These are phyloP conservation scores for Lepiota subincarnata DNA, from an alignment of 768 basidiomycete species.

Conservation along the genomic window DNA sequence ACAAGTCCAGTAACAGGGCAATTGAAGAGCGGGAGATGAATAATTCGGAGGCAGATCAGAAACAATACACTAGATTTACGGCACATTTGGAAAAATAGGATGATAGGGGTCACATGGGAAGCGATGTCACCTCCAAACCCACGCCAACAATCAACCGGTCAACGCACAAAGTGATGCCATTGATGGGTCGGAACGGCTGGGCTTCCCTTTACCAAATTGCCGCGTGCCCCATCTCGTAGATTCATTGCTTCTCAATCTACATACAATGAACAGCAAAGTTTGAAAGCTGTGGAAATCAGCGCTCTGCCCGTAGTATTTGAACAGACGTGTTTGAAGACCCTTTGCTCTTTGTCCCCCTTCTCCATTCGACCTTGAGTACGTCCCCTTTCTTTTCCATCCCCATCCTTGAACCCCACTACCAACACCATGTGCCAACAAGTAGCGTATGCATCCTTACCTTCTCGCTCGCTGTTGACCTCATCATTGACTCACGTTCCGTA, in stretches of 20 bases:
- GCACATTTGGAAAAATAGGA: neutral
- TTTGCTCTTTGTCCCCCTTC: conserved; percentile 14
- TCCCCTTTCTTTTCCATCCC: conserved; percentile 4
- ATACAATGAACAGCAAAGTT: conserved; percentile 6
- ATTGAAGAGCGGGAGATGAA: neutral
- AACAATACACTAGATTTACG: conserved; percentile 3
- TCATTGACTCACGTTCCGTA: conserved; percentile 23
- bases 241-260: conserved; percentile 10
- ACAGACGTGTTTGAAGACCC: neutral
- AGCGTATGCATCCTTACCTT: conserved; percentile 48
- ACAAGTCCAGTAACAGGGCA: neutral
- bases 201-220: conserved; percentile 22
- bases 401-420: neutral
- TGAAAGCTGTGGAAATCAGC: conserved; percentile 11
- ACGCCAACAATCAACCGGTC: conserved; percentile 19
- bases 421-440: conserved; percentile 67
- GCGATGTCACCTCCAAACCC: conserved; percentile 16
- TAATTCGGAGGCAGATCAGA: neutral
- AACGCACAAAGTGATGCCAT: conserved; percentile 24
- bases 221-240: conserved; percentile 22
- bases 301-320: conserved; percentile 9
- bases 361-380: neutral
- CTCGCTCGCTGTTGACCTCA: conserved; percentile 12
- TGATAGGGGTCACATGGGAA: conserved; percentile 28
- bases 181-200: conserved; percentile 9